A percentile compares a stretch with the other conserved stretches of the same genome.
phyloP scores from a whole-genome alignment of 805 yeast genomes.

The Torulaspora maleeae region DNA sequence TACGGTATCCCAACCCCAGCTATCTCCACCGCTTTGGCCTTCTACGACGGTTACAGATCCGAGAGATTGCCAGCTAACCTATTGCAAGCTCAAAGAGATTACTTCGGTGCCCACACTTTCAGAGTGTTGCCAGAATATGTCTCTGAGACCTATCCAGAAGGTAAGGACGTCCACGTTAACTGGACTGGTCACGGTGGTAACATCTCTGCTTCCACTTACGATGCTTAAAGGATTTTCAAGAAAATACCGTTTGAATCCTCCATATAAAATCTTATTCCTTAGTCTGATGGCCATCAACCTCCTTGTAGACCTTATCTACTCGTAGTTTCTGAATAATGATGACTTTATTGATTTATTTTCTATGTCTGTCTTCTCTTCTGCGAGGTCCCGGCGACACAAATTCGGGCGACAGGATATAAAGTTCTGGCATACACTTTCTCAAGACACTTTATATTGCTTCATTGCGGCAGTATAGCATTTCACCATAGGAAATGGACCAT shows the following conservation, averaged over 20 bases:
- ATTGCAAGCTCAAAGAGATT: conserved; percentile 99
- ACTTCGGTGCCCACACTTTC: conserved; percentile 99
- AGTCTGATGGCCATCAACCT: not conserved
- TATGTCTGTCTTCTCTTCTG: not conserved
- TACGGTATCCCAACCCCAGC: conserved; percentile 98
- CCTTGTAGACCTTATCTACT: not conserved
- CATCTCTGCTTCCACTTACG: conserved; percentile 90
- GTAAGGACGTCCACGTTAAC: conserved; percentile 86
- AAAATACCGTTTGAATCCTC: not conserved
- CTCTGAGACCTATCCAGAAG: conserved; percentile 69
- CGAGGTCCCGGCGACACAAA: conserved; percentile 5
- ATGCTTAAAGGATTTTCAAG: conserved; percentile 52
- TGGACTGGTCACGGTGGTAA: conserved; percentile 99
- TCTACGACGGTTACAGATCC: conserved; percentile 99
- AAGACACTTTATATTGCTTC: not conserved
- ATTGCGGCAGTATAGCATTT: no score
- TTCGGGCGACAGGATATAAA: not conserved
- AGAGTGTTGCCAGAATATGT: conserved; percentile 85
- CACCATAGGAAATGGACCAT: conserved; percentile 3
- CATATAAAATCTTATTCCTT: no score
- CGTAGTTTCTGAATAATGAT: not conserved
- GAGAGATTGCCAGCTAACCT: conserved; percentile 94
- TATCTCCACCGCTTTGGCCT: conserved; percentile 90
- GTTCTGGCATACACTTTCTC: not conserved
- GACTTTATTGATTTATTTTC: not conserved